Conservation (phyloP, 306 rosid species). For the Cucurbita moschata region DNA sequence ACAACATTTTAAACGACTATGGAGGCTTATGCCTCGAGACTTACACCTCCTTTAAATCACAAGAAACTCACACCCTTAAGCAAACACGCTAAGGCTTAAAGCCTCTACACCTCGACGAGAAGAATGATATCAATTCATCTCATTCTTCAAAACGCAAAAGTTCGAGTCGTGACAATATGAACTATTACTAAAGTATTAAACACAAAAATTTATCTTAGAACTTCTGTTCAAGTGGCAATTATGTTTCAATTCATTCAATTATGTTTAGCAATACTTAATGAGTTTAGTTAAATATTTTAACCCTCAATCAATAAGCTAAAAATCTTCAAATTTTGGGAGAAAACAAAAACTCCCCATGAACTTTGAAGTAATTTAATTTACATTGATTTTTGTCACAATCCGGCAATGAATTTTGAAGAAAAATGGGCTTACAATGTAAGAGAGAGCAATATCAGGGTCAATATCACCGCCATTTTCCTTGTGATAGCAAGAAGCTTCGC, state of each 20-base stretch:
- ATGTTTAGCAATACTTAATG: not conserved
- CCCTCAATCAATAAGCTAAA: not conserved
- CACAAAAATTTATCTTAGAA: not conserved
- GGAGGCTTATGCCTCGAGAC: not conserved
- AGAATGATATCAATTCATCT: not conserved
- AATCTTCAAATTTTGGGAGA: not conserved
- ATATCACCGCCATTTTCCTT: conserved; percentile 28
- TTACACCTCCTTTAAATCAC: not conserved
- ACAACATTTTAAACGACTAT: no score
- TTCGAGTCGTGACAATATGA: no score
- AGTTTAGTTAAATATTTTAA: not conserved
- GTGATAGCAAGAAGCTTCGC: conserved; percentile 52
- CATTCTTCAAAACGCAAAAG: no score
- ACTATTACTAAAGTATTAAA: no score
- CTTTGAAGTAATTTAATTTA: not conserved
- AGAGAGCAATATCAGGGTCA: conserved; percentile 45
- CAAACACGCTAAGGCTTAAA: not conserved
- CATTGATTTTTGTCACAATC: not conserved
- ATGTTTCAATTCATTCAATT: not conserved
- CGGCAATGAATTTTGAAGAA: conserved; percentile 2
- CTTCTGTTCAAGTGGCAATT: not conserved
- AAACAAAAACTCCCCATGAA: not conserved
- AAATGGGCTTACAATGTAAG: conserved; percentile 69
- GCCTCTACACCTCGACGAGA: not conserved
- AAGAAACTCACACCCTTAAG: not conserved